Conservation (phyloP, 1,139 yeast genomes). For the Kodamaea suecica region DNA sequence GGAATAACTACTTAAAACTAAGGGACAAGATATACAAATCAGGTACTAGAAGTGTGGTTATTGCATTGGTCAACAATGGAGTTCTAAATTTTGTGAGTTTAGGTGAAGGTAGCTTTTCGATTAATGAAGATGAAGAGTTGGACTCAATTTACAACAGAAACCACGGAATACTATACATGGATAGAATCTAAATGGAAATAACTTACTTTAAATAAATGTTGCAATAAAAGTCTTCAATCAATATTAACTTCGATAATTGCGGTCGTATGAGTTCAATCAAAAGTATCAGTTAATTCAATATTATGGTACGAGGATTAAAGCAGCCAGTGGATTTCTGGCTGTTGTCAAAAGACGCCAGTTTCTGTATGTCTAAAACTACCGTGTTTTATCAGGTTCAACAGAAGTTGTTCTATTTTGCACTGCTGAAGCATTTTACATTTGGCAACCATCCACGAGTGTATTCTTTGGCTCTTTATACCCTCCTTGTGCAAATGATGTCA, state of each 20-base stretch:
- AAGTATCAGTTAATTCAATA: too few species aligned
- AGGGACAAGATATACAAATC: conserved; percentile 29
- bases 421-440: background rate
- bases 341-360: too few species aligned
- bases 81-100: conserved; percentile 63
- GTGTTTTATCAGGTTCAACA: background rate
- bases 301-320: too few species aligned
- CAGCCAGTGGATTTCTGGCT: background rate
- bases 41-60: conserved; percentile 52
- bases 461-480: conserved; percentile 26
- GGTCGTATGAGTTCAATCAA: background rate
- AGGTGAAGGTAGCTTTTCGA: conserved; percentile 57
- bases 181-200: conserved; percentile 5
- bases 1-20: conserved; percentile 26
- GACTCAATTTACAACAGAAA: conserved; percentile 15
- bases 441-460: conserved; percentile 5
- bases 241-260: too few species aligned
- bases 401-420: background rate
- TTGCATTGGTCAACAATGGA: conserved; percentile 74
- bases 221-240: too few species aligned
- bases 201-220: too few species aligned
- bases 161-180: conserved; percentile 21
- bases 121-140: conserved; percentile 24
- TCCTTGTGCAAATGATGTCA: conserved; percentile 23
- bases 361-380: background rate